Conservation (phyloP, 2,329 filamentous ascomycete genomes). For the Clarireedia paspali region DNA sequence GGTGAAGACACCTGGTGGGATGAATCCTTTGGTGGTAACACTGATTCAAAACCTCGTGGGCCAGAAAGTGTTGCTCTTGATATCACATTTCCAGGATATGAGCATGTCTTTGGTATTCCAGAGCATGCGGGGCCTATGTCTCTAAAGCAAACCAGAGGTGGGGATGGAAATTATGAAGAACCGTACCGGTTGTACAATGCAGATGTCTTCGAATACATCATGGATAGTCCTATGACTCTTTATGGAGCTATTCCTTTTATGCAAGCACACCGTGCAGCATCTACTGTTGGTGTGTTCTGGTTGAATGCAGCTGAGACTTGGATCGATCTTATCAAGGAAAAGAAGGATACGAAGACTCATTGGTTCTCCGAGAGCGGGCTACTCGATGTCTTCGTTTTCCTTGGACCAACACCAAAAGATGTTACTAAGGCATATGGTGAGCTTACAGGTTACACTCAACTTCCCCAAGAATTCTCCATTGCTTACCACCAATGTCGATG, state of each 20-base stretch:
- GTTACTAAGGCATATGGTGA: slow-evolving; percentile 78
- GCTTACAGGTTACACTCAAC: slow-evolving; percentile 81
- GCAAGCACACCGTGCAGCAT: slow-evolving; percentile 92
- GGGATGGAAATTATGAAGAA: slow-evolving; percentile 75
- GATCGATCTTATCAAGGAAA: slow-evolving; percentile 86
- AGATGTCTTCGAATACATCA: slow-evolving; percentile 95
- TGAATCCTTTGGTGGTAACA: slow-evolving; percentile 90
- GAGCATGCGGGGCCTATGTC: slow-evolving; percentile 87
- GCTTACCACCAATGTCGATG: slow-evolving; percentile 97
- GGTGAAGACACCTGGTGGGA: slow-evolving; percentile 98
- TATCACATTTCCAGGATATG: slow-evolving; percentile 85
- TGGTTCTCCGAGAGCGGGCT: slow-evolving; percentile 94
- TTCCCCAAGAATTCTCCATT: slow-evolving; percentile 88
- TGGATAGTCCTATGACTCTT: slow-evolving; percentile 96
- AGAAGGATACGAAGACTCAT: slow-evolving; percentile 77
- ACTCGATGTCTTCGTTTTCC: slow-evolving; percentile 88
- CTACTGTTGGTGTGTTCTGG: slow-evolving; percentile 95
- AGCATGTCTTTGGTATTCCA: slow-evolving; percentile 88
- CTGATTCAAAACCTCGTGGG: slow-evolving; percentile 88
- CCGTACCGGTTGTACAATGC: slow-evolving; percentile 94
- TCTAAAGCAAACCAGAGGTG: slow-evolving; percentile 82
- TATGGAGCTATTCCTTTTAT: slow-evolving; percentile 97
- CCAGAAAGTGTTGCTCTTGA: slow-evolving; percentile 89
- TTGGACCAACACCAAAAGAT: slow-evolving; percentile 79
- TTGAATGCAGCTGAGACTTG: slow-evolving; percentile 95